Evolutionary conservation across 2,329 filamentous ascomycete genomes (phyloP), one percentile per base, ranked within the genome.

Genomic region (Aspergillus japonicus): DNA sequence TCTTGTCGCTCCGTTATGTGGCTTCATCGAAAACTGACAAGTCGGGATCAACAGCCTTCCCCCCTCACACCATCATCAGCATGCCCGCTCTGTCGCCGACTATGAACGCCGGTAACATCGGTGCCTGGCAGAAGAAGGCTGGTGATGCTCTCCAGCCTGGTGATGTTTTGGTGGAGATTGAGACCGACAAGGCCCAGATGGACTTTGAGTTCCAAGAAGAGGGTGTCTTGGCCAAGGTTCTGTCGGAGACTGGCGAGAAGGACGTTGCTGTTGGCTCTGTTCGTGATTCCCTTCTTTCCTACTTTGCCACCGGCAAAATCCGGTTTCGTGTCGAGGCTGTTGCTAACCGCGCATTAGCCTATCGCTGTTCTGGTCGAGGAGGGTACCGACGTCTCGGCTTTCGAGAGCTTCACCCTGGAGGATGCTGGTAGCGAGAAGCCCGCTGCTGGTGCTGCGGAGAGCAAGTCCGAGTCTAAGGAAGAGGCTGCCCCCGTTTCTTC

Each of bases 181-280:
- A 99, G 86, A 99, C 95, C 71, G 95, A 99, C 81, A 99, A 99
- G 86, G 95, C 95, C 66, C 95, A 98, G 83, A 99, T 99, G 95
- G 95, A 99, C 83, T 98, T 99, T 77, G 95, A 99, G 81, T 98
- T 96, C 81, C 95, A 99, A 81, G 95, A 99, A 74, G 95, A 98
- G 77, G 95, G 94, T 83, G 86, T 96, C 62, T 85, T 99, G 68
- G 94, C 95, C 72, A 96, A 96, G 85, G 85, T 98, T 65, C 83
- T 99, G 73, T 95, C 92, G 82, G 90, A 96, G 50, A 89, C 89
- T 62, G 96, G 96, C 67, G 89, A 89, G 79, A 99, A 98, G 84
- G 95, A 99, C 77, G 83, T 99, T 64, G 78, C 94, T 31, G 92
- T 99, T 71, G 95, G 95, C 77, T 95, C 90, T 80, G 95, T 99